Evolutionary conservation across 108 stramenopile genomes (phyloP).

Genomic region (Nannochloropsis salina): DNA sequence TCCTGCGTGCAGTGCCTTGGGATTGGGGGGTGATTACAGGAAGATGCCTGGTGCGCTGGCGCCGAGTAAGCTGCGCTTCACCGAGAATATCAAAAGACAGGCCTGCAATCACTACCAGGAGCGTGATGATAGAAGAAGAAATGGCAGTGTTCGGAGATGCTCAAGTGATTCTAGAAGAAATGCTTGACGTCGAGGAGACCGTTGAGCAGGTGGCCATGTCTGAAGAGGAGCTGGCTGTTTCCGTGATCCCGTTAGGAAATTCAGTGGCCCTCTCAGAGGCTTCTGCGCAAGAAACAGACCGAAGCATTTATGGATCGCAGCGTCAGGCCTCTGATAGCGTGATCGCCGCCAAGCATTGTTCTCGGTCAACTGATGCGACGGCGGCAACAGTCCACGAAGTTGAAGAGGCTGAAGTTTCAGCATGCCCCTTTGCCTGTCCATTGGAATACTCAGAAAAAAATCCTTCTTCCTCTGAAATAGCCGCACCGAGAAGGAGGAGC

Average conservation of each 20-base stretch:
- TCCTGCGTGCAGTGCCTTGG: neutral
- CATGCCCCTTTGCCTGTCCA: too few species aligned
- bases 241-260: too few species aligned
- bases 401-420: neutral
- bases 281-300: neutral
- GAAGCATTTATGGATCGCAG: neutral
- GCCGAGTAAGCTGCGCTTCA: too few species aligned
- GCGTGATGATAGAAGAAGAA: too few species aligned
- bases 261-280: neutral
- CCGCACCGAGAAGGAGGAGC: neutral
- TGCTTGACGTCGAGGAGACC: too few species aligned
- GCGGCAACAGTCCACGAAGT: neutral
- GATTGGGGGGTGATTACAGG: neutral
- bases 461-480: neutral
- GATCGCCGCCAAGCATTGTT: neutral
- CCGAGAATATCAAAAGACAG: too few species aligned
- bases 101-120: too few species aligned
- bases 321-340: neutral
- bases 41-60: neutral
- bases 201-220: too few species aligned
- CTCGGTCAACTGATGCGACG: neutral
- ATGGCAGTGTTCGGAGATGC: too few species aligned
- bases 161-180: too few species aligned
- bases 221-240: too few species aligned
- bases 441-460: too few species aligned